These are phyloP conservation scores for Cytospora chrysosperma DNA, from an alignment of 2,329 filamentous ascomycete genomes.

Conservation along the genomic window DNA sequence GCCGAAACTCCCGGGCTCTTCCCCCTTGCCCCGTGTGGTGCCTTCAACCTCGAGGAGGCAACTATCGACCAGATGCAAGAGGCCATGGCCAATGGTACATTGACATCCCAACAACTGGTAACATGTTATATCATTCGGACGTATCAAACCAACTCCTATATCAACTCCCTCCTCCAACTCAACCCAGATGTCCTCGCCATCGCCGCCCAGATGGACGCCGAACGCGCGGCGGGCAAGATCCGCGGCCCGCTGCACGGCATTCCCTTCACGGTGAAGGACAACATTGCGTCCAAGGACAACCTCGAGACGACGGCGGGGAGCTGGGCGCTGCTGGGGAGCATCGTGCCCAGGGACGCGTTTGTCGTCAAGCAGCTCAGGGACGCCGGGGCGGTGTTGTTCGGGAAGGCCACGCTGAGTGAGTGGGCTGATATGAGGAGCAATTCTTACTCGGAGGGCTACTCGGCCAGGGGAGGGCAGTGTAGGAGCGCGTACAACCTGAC, in stretches of 20 bases:
- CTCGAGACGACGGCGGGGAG: constrained; percentile 74
- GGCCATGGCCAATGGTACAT: constrained; percentile 50
- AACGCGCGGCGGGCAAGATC: constrained; percentile 54
- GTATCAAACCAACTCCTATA: constrained; percentile 62
- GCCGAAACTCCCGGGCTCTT: constrained; percentile 46
- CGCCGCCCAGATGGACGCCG: constrained; percentile 58
- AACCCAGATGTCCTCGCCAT: constrained; percentile 68
- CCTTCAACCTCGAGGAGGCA: constrained; percentile 64
- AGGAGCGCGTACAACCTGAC: constrained; percentile 68
- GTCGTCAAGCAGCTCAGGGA: constrained; percentile 61
- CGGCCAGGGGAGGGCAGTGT: constrained; percentile 61
- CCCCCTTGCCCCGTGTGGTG: constrained; percentile 61
- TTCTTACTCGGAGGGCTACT: constrained; percentile 66
- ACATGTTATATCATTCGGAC: constrained; percentile 62
- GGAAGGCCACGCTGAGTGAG: constrained; percentile 69
- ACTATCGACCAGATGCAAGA: constrained; percentile 67
- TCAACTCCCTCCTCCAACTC: constrained; percentile 62
- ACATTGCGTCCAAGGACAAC: constrained; percentile 65
- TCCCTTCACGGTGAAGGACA: constrained; percentile 74
- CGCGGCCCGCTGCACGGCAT: constrained; percentile 73
- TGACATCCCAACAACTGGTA: constrained; percentile 59
- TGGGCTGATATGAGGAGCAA: constrained; percentile 72
- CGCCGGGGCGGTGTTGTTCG: constrained; percentile 67
- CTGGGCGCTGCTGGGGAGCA: constrained; percentile 63
- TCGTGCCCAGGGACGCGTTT: constrained; percentile 66